Base-by-base conservation (phyloP, 331 rosid genomes). In the Telfairia occidentalis region DNA sequence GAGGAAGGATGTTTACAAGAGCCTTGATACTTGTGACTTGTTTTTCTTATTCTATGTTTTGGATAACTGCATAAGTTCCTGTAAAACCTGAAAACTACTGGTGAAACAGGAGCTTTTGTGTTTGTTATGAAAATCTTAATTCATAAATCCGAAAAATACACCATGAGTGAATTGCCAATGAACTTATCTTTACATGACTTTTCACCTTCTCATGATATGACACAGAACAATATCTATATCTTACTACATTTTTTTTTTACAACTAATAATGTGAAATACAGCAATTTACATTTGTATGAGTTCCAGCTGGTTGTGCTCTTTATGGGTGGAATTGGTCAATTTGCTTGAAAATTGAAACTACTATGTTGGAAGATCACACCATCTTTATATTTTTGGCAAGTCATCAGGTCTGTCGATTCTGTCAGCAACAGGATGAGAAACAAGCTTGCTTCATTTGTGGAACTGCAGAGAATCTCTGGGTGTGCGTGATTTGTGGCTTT, bases 401-500 rank as follows among this genome's bases (percentile, higher is more conserved):
- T 79, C 30, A 76, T 82, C 84, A 95, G 97, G 93, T 90, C 72
- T 95, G 97, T 81, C 92, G 82, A 77, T 84, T 88, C 80, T 88
- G 92, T 79, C 97, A 92, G 79, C 92, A 90, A 80, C 88, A 87
- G 90, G 93, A 92, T 78, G 92, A 90, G 84, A 86, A 82, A 76
- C 96, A 82, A 63, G 78, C 87, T 78, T 95, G 99, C 84, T 81
- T 81, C 79, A 80, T 89, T 57, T 95, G 97, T 73, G 96, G 93
- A 83, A 90, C 96, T 28, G 9, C 60, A n/a, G 96, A 89, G 82
- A 87, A 95, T 82, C 87, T 87, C 49, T 95, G 96, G 96, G 84
- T 89, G 80, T 95, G 99, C 77, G 76, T 95, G 83, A 87, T 92
- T 59, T 95, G 99, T 76, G 99, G 97, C 55, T 95, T 95, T 78